phyloP scores from a whole-genome alignment of 208 protist species.

The Herpetomonas tarakana region DNA sequence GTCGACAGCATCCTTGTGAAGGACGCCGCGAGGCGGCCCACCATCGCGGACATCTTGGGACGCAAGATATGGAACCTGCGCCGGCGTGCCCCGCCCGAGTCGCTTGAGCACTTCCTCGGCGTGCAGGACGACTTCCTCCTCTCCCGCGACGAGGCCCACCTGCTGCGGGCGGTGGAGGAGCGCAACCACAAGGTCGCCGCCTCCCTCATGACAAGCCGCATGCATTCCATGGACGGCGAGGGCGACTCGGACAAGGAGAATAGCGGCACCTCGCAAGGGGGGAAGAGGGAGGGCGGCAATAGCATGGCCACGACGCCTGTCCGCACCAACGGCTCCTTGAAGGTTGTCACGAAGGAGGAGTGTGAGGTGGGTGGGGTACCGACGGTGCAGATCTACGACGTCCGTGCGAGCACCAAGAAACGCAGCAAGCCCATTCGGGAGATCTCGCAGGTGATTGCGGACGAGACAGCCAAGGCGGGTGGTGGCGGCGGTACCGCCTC shows the following conservation, averaged over 20 bases:
- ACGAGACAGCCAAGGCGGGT: slow-evolving; percentile 58
- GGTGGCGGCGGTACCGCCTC: slow-evolving; percentile 4
- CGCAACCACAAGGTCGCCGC: slow-evolving; percentile 74
- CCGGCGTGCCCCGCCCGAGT: slow-evolving; percentile 64
- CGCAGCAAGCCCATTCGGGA: slow-evolving; percentile 74
- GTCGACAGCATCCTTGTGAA: slow-evolving; percentile 64
- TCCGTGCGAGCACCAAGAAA: slow-evolving; percentile 60
- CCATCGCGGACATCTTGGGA: slow-evolving; percentile 53
- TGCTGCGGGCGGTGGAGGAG: slow-evolving; percentile 81
- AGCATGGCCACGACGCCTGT: not conserved
- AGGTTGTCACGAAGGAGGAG: slow-evolving; percentile 67
- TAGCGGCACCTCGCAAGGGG: slow-evolving; percentile 8
- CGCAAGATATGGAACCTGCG: slow-evolving; percentile 64
- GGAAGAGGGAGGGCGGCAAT: slow-evolving; percentile 5
- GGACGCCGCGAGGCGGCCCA: slow-evolving; percentile 55
- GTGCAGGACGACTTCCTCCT: slow-evolving; percentile 82
- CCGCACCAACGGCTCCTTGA: slow-evolving; percentile 37
- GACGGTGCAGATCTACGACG: slow-evolving; percentile 79
- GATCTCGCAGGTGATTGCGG: slow-evolving; percentile 72
- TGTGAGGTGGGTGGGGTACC: slow-evolving; percentile 49
- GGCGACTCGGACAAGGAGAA: slow-evolving; percentile 4
- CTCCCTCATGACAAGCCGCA: slow-evolving; percentile 45
- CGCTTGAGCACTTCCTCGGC: slow-evolving; percentile 72
- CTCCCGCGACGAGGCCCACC: slow-evolving; percentile 70
- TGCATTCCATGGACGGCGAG: slow-evolving; percentile 11